These are phyloP conservation scores for Toxoplasma gondii DNA, from an alignment of 169 alveolate species.

Conservation along the genomic window DNA sequence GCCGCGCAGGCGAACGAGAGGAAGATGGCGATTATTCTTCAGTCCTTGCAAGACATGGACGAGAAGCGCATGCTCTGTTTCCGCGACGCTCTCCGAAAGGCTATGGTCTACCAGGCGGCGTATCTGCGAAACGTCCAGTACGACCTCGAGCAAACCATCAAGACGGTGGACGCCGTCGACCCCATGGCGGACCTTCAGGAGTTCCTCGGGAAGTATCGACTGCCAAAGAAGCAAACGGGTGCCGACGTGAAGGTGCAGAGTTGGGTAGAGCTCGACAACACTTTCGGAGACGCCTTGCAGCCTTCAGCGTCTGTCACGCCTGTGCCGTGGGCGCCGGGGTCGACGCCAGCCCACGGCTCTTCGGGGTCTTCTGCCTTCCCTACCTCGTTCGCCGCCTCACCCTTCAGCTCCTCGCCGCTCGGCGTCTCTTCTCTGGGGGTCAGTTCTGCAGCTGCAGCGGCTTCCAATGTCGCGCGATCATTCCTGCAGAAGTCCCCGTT, in stretches of 20 bases:
- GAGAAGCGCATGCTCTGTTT: conserved; percentile 67
- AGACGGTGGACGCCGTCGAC: conserved; percentile 54
- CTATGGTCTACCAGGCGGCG: conserved; percentile 61
- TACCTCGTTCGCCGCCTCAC: not conserved
- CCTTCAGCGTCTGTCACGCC: not conserved
- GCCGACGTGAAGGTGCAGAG: not conserved
- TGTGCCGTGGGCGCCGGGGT: not conserved
- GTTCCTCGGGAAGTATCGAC: conserved; percentile 16
- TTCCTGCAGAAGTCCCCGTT: conserved; percentile 55
- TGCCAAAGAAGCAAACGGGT: not conserved
- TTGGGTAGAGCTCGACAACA: not conserved
- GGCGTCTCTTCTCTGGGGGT: not conserved
- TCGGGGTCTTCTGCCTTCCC: not conserved
- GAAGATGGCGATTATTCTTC: conserved; percentile 50
- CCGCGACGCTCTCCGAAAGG: conserved; percentile 61
- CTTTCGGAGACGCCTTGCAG: not conserved
- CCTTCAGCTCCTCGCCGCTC: not conserved
- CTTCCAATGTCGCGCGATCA: conserved; percentile 60
- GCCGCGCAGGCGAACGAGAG: not conserved
- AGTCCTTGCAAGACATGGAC: conserved; percentile 66
- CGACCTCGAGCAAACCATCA: conserved; percentile 59
- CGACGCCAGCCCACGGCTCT: not conserved
- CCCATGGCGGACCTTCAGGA: conserved; percentile 56
- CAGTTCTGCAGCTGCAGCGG: conserved; percentile 29
- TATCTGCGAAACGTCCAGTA: conserved; percentile 65